Evolutionary conservation across 352 stramenopile species (phyloP).

Genomic region (Phytophthora constricta): DNA sequence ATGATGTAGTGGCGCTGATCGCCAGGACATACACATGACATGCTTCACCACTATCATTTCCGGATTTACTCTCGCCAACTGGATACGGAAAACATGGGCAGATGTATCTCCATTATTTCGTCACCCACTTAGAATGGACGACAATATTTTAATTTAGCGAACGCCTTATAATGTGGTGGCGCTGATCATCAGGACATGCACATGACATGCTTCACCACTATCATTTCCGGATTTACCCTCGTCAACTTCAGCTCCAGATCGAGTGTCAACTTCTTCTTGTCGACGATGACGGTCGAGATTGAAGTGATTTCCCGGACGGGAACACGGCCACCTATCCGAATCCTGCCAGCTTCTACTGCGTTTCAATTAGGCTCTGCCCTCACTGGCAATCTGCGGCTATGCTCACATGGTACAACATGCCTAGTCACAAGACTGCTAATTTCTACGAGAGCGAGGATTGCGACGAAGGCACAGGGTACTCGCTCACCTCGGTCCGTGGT

Average conservation of each 20-base stretch:
- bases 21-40: too few relatives aligned
- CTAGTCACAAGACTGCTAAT: neutral
- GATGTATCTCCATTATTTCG: too few relatives aligned
- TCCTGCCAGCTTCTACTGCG: neutral
- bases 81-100: too few relatives aligned
- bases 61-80: too few relatives aligned
- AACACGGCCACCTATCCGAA: neutral
- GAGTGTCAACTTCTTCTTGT: neutral
- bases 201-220: neutral
- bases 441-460: neutral
- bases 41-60: too few relatives aligned
- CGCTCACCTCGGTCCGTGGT: neutral
- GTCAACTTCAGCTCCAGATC: too few relatives aligned
- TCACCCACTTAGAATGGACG: too few relatives aligned
- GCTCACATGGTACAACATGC: neutral
- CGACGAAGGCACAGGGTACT: neutral
- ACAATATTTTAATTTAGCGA: too few relatives aligned
- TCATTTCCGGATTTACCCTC: too few relatives aligned
- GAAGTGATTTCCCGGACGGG: neutral
- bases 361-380: neutral
- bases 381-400: neutral
- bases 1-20: too few relatives aligned
- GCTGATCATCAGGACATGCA: too few relatives aligned
- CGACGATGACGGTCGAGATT: neutral
- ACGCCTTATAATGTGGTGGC: too few relatives aligned